phyloP scores from a whole-genome alignment of 1,284 basidiomycete species.

The Melampsora americana region DNA sequence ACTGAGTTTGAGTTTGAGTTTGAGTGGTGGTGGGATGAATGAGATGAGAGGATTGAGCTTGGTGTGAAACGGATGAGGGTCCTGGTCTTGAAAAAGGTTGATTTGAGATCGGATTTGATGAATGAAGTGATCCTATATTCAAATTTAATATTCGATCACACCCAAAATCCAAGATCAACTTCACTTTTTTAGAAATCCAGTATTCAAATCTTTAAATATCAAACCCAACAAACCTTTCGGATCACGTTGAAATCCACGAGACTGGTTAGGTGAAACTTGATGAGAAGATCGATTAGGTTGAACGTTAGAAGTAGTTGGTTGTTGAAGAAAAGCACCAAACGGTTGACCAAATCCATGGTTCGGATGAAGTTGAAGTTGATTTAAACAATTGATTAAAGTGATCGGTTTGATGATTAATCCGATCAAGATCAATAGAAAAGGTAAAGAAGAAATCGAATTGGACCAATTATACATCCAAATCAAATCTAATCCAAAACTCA shows the following conservation, averaged over 20 bases:
- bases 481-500: constrained; percentile 7
- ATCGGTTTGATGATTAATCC: constrained; percentile 36
- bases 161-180: too few relatives aligned
- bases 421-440: constrained; percentile 28
- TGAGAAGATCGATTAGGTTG: constrained; percentile 4
- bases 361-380: not conserved
- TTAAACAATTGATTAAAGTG: constrained; percentile 22
- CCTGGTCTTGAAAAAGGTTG: constrained; percentile 22
- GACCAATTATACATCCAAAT: constrained; percentile 38
- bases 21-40: too few relatives aligned
- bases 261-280: not conserved
- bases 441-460: constrained; percentile 9
- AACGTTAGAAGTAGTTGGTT: not conserved
- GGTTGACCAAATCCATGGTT: not conserved
- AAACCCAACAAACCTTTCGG: constrained; percentile 2
- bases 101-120: not conserved
- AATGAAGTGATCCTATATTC: too few relatives aligned
- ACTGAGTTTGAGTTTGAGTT: too few relatives aligned
- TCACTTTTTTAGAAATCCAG: too few relatives aligned
- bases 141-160: too few relatives aligned
- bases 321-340: not conserved
- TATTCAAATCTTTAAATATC: too few relatives aligned
- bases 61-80: constrained; percentile 28
- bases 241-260: constrained; percentile 6
- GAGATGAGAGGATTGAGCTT: not conserved